Evolutionary conservation across 164 flowering plant genomes (phyloP).

Genomic region (Dillenia turbinata): DNA sequence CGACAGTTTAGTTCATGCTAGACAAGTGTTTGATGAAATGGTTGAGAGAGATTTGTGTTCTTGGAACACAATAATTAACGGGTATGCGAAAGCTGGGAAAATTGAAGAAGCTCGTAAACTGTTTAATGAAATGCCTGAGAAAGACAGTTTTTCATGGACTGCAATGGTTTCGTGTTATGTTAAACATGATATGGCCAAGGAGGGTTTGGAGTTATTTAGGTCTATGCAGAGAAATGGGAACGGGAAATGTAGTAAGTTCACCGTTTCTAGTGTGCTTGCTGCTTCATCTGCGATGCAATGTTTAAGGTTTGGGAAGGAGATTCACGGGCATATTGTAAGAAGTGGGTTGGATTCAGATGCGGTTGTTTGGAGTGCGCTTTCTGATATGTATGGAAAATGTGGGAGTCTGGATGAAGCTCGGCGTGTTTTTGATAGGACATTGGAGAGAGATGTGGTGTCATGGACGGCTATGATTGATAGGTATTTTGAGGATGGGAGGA

Average conservation of each 20-base stretch:
- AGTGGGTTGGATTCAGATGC: slow-evolving; percentile 30
- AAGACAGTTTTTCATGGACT: too few species aligned
- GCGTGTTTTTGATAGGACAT: slow-evolving; percentile 28
- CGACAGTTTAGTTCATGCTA: too few species aligned
- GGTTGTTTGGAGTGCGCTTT: slow-evolving; percentile 32
- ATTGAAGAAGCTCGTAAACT: too few species aligned
- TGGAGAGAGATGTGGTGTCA: slow-evolving; percentile 30
- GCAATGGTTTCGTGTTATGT: too few species aligned
- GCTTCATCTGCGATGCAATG: slow-evolving; percentile 24
- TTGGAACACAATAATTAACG: too few species aligned
- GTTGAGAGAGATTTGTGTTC: too few species aligned
- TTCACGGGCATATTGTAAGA: slow-evolving; percentile 29
- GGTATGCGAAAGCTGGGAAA: too few species aligned
- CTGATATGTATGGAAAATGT: slow-evolving; percentile 23
- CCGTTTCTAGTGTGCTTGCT: slow-evolving; percentile 27
- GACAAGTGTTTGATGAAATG: too few species aligned
- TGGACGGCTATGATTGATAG: slow-evolving; percentile 44
- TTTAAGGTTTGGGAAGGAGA: slow-evolving; percentile 28
- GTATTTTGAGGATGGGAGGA: slow-evolving; percentile 24
- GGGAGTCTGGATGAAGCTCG: too few species aligned
- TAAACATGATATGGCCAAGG: slow-evolving; percentile 15
- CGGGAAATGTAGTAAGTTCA: slow-evolving; percentile 24
- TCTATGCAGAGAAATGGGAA: slow-evolving; percentile 15
- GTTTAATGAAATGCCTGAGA: too few species aligned
- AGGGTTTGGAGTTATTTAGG: slow-evolving; percentile 24